A percentile compares a stretch with the other conserved stretches of the same genome.
phyloP scores from a whole-genome alignment of 371 early-diverging fungal species.

The Actinomortierella ambigua region DNA sequence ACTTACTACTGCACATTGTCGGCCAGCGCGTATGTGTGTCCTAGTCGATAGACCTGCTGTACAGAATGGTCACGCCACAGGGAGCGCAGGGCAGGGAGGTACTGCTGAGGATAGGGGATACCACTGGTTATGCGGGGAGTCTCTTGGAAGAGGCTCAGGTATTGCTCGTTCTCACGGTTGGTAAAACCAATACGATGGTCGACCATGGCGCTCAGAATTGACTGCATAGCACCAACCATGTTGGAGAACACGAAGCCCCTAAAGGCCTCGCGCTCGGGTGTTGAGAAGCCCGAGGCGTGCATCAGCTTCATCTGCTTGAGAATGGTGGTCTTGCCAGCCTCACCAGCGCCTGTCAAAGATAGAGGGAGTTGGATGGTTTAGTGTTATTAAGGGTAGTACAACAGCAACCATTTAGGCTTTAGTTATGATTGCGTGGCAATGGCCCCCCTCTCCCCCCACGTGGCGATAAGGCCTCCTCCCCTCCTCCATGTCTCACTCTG shows the following conservation, averaged over 20 bases:
- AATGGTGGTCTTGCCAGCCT: conserved; percentile 96
- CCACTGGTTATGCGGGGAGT: conserved; percentile 18
- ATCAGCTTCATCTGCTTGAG: conserved; percentile 97
- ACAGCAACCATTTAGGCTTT: background rate
- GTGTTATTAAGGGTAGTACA: background rate
- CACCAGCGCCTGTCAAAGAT: conserved; percentile 86
- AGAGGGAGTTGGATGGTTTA: background rate
- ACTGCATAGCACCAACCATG: conserved; percentile 88
- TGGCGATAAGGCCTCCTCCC: too few species aligned
- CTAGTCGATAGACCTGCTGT: conserved; percentile 21
- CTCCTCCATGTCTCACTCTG: too few species aligned
- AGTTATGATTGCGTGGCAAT: background rate
- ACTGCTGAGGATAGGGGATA: conserved; percentile 27
- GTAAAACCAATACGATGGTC: conserved; percentile 68
- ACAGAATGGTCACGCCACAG: conserved; percentile 31
- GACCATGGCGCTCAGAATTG: conserved; percentile 89
- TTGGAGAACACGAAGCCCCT: conserved; percentile 92
- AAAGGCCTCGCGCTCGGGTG: conserved; percentile 85
- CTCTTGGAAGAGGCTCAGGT: conserved; percentile 14
- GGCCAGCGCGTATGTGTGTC: conserved; percentile 33
- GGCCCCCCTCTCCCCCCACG: too few species aligned
- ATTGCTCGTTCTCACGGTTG: conserved; percentile 64
- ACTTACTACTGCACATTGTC: conserved; percentile 43
- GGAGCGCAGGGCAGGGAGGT: conserved; percentile 17
- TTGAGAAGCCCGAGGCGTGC: conserved; percentile 89